Evolutionary conservation across 495 filamentous ascomycete genomes (phyloP).

Genomic region (Lophiotrema nucula): DNA sequence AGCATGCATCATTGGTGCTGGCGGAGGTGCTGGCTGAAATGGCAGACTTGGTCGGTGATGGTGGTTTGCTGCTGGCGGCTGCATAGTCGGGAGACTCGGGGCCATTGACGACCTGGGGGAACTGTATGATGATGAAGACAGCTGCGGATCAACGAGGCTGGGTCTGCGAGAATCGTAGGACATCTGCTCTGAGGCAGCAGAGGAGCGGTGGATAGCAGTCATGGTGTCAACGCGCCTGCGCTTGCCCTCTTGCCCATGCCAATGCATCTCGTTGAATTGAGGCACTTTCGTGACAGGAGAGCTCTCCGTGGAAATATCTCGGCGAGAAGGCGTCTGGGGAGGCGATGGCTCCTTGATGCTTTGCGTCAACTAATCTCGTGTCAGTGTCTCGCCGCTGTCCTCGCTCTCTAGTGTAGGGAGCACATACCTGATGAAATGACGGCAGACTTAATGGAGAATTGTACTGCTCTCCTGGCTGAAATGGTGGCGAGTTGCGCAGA

Average conservation of each 20-base stretch:
- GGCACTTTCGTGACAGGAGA: not conserved
- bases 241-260: slow-evolving; percentile 11
- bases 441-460: not conserved
- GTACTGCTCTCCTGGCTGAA: slow-evolving; percentile 20
- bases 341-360: slow-evolving; percentile 20
- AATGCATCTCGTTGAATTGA: slow-evolving; percentile 15
- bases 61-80: not conserved
- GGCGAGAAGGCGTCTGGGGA: slow-evolving; percentile 10
- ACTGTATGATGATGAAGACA: not conserved
- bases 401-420: not conserved
- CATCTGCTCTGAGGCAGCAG: not conserved
- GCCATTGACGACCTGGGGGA: slow-evolving; percentile 2
- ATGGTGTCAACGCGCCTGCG: slow-evolving; percentile 13
- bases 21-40: not conserved
- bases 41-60: slow-evolving; percentile 21
- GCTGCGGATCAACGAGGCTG: slow-evolving; percentile 9
- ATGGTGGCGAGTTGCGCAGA: slow-evolving; percentile 22
- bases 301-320: slow-evolving; percentile 3
- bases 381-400: slow-evolving; percentile 1
- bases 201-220: slow-evolving; percentile 3
- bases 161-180: not conserved
- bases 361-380: slow-evolving; percentile 6
- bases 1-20: not conserved
- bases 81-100: not conserved
- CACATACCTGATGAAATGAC: slow-evolving; percentile 19